These are phyloP conservation scores for Xylaria grammica DNA, from an alignment of 495 filamentous ascomycete genomes.

Conservation along the genomic window DNA sequence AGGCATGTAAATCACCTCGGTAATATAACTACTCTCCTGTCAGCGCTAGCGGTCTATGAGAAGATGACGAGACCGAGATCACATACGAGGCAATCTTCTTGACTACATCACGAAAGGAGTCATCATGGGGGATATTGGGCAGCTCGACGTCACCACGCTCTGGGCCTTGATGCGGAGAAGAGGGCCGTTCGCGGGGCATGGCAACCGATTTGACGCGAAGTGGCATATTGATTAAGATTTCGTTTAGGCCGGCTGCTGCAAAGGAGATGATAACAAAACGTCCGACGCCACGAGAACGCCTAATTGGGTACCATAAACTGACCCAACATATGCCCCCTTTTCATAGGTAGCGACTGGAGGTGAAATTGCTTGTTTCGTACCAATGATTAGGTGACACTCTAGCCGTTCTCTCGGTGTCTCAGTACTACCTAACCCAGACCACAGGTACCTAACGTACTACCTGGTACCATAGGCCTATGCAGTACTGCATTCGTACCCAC, in stretches of 20 bases:
- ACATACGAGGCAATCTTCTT: constrained; percentile 69
- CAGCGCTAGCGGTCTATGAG: constrained; percentile 30
- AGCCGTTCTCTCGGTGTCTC: too few species aligned
- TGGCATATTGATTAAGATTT: constrained; percentile 39
- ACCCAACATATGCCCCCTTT: constrained; percentile 5
- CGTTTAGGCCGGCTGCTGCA: not conserved
- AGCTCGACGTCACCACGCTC: constrained; percentile 43
- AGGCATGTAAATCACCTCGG: constrained; percentile 66
- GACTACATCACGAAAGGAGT: constrained; percentile 68
- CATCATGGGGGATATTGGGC: constrained; percentile 67
- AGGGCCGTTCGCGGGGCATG: constrained; percentile 15
- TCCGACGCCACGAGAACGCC: too few species aligned
- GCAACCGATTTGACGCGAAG: constrained; percentile 51
- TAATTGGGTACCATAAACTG: not conserved
- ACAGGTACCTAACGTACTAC: too few species aligned
- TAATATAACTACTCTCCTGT: constrained; percentile 57
- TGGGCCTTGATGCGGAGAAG: constrained; percentile 15
- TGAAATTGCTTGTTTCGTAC: constrained; percentile 7
- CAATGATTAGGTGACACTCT: not conserved
- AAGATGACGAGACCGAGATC: constrained; percentile 1
- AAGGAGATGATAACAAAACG: too few species aligned
- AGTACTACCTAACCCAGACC: too few species aligned
- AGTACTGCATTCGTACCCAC: too few species aligned
- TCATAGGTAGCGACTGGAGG: constrained; percentile 4
- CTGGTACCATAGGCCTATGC: too few species aligned